A percentile compares a stretch with the other conserved stretches of the same genome.
Evolutionary conservation across 306 rosid species (phyloP).

Genomic region (Sindora glabra): DNA sequence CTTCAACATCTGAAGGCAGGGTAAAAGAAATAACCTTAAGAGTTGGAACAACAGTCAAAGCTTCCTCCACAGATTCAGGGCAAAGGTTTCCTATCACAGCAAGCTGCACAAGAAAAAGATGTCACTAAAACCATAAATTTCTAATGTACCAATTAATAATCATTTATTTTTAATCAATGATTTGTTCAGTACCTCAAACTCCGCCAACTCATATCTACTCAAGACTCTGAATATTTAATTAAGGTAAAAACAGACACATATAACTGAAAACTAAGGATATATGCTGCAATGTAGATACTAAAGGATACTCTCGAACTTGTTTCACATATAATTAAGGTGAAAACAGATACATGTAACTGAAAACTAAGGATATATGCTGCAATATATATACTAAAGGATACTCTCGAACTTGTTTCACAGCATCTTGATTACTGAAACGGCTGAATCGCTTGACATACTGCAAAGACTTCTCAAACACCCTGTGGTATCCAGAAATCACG

Average conservation of each 20-base stretch:
- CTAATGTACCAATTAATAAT: not conserved
- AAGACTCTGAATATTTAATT: constrained; percentile 7
- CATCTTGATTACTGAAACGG: constrained; percentile 23
- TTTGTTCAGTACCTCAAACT: constrained; percentile 10
- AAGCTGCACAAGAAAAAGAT: not conserved
- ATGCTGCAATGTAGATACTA: not conserved
- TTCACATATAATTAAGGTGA: constrained; percentile 12
- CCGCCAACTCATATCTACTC: constrained; percentile 19
- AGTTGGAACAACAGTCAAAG: constrained; percentile 1
- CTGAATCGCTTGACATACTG: constrained; percentile 25
- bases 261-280: not conserved
- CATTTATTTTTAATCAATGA: not conserved
- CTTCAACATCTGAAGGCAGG: constrained; percentile 7
- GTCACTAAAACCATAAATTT: not conserved
- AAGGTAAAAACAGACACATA: not conserved
- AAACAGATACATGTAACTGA: not conserved
- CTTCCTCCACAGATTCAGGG: constrained; percentile 25
- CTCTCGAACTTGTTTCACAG: constrained; percentile 28
- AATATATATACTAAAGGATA: not conserved
- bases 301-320: constrained; percentile 28
- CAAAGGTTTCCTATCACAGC: constrained; percentile 25
- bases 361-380: not conserved
- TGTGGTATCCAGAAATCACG: not conserved
- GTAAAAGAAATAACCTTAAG: constrained; percentile 8
- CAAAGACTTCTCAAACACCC: constrained; percentile 27